phyloP scores from a whole-genome alignment of 768 basidiomycete genomes.

The Mycena maculata region DNA sequence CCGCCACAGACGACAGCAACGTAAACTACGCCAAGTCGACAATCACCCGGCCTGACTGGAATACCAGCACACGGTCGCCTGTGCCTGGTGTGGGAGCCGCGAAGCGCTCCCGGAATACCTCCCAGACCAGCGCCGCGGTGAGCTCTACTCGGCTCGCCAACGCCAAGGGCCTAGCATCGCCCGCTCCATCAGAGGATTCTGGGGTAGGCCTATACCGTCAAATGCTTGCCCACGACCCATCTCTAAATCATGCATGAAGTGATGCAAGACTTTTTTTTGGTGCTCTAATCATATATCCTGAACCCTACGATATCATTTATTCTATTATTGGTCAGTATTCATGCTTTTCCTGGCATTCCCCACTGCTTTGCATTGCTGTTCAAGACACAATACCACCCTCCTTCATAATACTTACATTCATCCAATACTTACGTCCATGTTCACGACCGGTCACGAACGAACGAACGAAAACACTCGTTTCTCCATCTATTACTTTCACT shows the following conservation, averaged over 20 bases:
- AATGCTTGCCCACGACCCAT: conserved; percentile 80
- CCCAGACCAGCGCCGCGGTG: conserved; percentile 76
- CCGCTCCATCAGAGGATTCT: conserved; percentile 84
- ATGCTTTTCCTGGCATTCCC: conserved; percentile 34
- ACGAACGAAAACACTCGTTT: conserved; percentile 35
- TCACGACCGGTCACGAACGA: conserved; percentile 35
- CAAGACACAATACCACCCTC: conserved; percentile 31
- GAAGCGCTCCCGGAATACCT: conserved; percentile 78
- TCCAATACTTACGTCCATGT: no score
- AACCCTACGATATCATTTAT: conserved; percentile 33
- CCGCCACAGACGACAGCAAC: conserved; percentile 70
- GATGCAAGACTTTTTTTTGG: conserved; percentile 33
- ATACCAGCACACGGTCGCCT: conserved; percentile 66
- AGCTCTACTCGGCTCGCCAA: conserved; percentile 51
- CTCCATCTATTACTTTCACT: conserved; percentile 42
- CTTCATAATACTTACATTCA: conserved; percentile 31
- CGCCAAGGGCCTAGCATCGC: conserved; percentile 67
- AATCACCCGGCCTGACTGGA: conserved; percentile 81
- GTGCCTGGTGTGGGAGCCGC: conserved; percentile 44
- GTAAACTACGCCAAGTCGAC: conserved; percentile 75
- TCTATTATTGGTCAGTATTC: conserved; percentile 34
- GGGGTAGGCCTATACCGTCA: conserved; percentile 88
- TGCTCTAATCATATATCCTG: conserved; percentile 40
- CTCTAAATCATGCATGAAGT: conserved; percentile 61
- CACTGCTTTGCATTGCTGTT: conserved; percentile 34